Evolutionary conservation across 2,329 filamentous ascomycete species (phyloP), one percentile per base, ranked within the genome.

Genomic region (Aspergillus thermomutatus): DNA sequence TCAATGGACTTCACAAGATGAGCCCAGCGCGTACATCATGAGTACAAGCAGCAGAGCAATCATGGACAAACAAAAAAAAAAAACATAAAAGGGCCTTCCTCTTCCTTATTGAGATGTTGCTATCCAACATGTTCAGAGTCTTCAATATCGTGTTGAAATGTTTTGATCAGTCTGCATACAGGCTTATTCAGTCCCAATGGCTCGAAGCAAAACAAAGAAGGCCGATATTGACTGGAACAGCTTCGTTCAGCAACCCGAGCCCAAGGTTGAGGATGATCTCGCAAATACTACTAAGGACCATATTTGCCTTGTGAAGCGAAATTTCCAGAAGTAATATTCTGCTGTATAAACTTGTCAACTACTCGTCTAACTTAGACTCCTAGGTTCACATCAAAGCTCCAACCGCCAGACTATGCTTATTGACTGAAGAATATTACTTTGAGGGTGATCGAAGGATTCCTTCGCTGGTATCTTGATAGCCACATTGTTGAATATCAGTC

Each of bases 381-480:
- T n/a, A 60, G 53, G 49, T 60, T 60, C 49, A 52, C 48, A 7
- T 50, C 34, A 5, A 40, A 50, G 17, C 45, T 60, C 23, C 14
- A 56, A 34, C 52, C 49, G 6, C 48, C 48, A 28, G 51, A 57
- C 40, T 52, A 50, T 37, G 45, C 10, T 31, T 56, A 53, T 28
- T 60, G 56, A 53, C 50, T 60, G 4, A 54, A 56, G 41, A 56
- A 59, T 49, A 23, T 60, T 43, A 54, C 37, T 2, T 11, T 59
- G 50, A 55, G 48, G 19, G 4, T 60, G 5, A 59, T 61, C 28
- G 53, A 61, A 46, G 54, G 57, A 5, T 61, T 57, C 28, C 41
- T 59, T 21, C 45, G 57, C 46, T 61, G 59, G 57, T 61, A 61
- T 52, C 58, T 60, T n/a, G 27, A 54, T 9, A 54, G 27, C 9